Evolutionary conservation across 306 rosid species (phyloP), one percentile per base, ranked within the genome.

Genomic region (Nissolia schottii): DNA sequence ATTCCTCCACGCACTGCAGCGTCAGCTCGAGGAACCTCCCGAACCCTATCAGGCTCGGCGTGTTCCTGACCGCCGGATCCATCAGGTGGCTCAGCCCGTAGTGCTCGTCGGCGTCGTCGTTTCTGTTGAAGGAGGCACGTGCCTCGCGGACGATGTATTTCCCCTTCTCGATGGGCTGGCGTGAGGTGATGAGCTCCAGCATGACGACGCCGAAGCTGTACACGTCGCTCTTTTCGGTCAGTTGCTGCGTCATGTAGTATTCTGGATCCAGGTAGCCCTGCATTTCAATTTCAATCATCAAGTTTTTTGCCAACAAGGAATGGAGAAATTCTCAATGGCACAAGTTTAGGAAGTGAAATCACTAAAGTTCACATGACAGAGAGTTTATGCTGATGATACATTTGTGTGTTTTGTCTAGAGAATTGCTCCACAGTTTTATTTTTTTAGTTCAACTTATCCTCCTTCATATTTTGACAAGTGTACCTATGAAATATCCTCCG

Each of bases 211-310:
- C 99, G 28, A 86, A 94, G 57, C 99, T 91, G 73, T 94, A 94
- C 34, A 91, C 96, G 22, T 94, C 99, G 32, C 97, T 91, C 78
- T 91, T 94, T 59, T 89, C 97, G 0, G 96, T 89, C 29, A 94
- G 73, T 48, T 94, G 97, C 55, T 94, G 96, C 18, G 96, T 94
- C 96, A 89, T 82, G 86, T 94, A 94, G 61, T 94, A 94, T 80
- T 94, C 95, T 2, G 97, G 99, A 81, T 94, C 99, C 28, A 94
- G 58, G 76, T 94, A 94, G 8, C 99, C 99, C 98, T 94, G 86
- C 79, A 43, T n/a, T n/a, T n/a, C n/a, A n/a, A 62, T 53, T 68
- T 67, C 14, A 60, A 27, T 53, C 43, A 68, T 12, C 61, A 51
- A 74, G 31, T 55, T 37, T 46, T 11, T 65, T 51, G 64, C 37